phyloP scores from a whole-genome alignment of 805 yeast species.

The Starmerella sp. region DNA sequence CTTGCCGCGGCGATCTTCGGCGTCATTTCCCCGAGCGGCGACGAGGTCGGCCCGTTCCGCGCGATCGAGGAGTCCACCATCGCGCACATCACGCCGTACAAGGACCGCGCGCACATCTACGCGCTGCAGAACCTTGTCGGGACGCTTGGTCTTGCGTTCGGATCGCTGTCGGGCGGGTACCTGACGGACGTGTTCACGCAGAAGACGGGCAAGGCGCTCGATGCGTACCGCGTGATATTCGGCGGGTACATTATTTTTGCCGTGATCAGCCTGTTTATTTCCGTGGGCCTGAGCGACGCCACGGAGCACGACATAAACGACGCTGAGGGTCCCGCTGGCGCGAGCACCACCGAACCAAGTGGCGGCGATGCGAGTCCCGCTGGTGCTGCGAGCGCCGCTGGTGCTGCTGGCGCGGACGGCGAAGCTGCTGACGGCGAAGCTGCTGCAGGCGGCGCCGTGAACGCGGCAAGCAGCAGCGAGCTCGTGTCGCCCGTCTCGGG shows the following conservation, averaged over 20 bases:
- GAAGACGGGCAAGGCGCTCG: slow-evolving; percentile 26
- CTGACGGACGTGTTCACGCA: slow-evolving; percentile 35
- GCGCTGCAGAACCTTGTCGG: slow-evolving; percentile 64
- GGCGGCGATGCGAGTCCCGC: neutral
- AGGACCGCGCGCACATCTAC: slow-evolving; percentile 52
- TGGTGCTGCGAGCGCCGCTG: neutral
- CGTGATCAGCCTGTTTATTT: slow-evolving; percentile 34
- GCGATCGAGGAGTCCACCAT: slow-evolving; percentile 74
- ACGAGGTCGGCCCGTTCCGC: slow-evolving; percentile 83
- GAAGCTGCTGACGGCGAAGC: neutral
- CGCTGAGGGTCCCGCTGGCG: neutral
- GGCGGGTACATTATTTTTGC: slow-evolving; percentile 46
- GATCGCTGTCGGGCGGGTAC: slow-evolving; percentile 54
- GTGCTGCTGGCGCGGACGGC: neutral
- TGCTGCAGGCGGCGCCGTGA: neutral
- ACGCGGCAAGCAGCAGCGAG: neutral
- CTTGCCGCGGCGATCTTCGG: slow-evolving; percentile 68
- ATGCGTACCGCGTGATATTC: slow-evolving; percentile 46
- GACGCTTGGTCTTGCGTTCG: slow-evolving; percentile 63
- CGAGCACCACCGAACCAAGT: neutral
- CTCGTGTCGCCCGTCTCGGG: neutral
- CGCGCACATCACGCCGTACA: slow-evolving; percentile 52
- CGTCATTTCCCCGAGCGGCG: slow-evolving; percentile 80
- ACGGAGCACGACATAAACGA: neutral
- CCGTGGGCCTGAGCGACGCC: slow-evolving; percentile 33